These are phyloP conservation scores for Chaetomiaceae sp. DNA, from an alignment of 2,329 filamentous ascomycete genomes.

Conservation along the genomic window DNA sequence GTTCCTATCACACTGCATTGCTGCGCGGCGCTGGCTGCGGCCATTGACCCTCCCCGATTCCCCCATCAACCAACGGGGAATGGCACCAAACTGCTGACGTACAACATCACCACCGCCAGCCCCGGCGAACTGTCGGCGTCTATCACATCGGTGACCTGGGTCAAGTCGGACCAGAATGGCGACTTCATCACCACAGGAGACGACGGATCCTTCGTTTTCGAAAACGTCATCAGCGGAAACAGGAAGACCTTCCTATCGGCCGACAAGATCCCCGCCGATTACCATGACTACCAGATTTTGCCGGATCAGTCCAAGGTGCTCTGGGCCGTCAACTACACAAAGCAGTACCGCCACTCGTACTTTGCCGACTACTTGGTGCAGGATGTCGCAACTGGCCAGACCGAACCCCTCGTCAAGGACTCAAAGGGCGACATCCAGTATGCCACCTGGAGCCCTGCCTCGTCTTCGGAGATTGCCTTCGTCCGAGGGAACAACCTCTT, in stretches of 20 bases:
- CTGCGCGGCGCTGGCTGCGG: conserved; percentile 24
- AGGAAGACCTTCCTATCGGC: conserved; percentile 54
- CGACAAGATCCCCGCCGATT: conserved; percentile 51
- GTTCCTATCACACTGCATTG: conserved; percentile 16
- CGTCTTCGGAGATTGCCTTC: conserved; percentile 55
- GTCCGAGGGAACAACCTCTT: conserved; percentile 64
- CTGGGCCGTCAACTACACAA: conserved; percentile 61
- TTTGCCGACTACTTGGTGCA: conserved; percentile 63
- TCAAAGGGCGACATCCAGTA: conserved; percentile 64
- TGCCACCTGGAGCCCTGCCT: conserved; percentile 56
- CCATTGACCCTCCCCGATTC: conserved; percentile 48
- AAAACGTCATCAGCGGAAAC: conserved; percentile 57
- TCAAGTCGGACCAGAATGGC: conserved; percentile 55
- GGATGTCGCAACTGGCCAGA: conserved; percentile 53
- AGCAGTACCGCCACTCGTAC: conserved; percentile 65
- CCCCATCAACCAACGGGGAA: conserved; percentile 53
- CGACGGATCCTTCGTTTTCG: conserved; percentile 53
- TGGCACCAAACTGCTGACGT: conserved; percentile 53
- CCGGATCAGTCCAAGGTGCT: conserved; percentile 55
- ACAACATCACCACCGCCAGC: conserved; percentile 50
- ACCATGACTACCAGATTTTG: conserved; percentile 58
- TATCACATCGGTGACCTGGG: conserved; percentile 52
- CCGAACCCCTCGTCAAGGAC: conserved; percentile 52
- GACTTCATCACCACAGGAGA: conserved; percentile 52
- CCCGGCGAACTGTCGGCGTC: conserved; percentile 40